These are phyloP conservation scores for Porcisia deanei DNA, from an alignment of 208 protist genomes.

Conservation along the genomic window DNA sequence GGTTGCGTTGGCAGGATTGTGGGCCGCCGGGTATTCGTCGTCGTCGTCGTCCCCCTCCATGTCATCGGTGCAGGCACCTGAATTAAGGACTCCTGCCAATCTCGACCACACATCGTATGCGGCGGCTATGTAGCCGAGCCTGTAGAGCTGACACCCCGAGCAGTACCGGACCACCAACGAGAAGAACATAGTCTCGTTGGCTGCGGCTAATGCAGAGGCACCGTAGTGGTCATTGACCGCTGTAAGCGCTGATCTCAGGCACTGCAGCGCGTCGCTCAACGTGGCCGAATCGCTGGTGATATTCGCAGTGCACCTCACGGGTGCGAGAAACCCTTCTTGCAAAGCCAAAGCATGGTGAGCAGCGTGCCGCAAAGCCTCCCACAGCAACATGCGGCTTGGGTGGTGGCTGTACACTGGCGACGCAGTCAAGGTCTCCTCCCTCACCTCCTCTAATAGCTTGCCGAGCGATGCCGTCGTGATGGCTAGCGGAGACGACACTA, in stretches of 20 bases:
- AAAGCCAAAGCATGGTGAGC: slow-evolving; percentile 52
- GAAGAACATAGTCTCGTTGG: slow-evolving; percentile 58
- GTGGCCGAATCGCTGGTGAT: not conserved
- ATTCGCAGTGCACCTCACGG: not conserved
- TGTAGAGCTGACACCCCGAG: slow-evolving; percentile 38
- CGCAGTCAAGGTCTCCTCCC: slow-evolving; percentile 28
- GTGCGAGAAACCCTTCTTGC: slow-evolving; percentile 41
- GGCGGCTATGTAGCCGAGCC: slow-evolving; percentile 52
- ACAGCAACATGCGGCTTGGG: slow-evolving; percentile 19
- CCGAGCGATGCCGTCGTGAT: slow-evolving; percentile 33
- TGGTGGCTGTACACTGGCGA: slow-evolving; percentile 15
- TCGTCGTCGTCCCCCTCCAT: not conserved
- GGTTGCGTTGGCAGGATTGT: not conserved
- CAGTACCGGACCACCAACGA: slow-evolving; percentile 47
- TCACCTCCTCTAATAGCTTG: slow-evolving; percentile 29
- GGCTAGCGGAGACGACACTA: slow-evolving; percentile 31
- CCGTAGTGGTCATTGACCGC: slow-evolving; percentile 53
- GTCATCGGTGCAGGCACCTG: slow-evolving; percentile 4
- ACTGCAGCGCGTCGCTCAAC: slow-evolving; percentile 19
- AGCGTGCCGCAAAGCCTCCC: slow-evolving; percentile 47
- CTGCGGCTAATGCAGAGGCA: slow-evolving; percentile 11
- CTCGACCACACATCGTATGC: slow-evolving; percentile 63
- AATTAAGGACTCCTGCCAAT: slow-evolving; percentile 31
- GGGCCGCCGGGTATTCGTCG: not conserved
- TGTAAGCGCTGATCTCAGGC: slow-evolving; percentile 35